Conservation (phyloP, 352 stramenopile genomes). For the Phytophthora sp. region DNA sequence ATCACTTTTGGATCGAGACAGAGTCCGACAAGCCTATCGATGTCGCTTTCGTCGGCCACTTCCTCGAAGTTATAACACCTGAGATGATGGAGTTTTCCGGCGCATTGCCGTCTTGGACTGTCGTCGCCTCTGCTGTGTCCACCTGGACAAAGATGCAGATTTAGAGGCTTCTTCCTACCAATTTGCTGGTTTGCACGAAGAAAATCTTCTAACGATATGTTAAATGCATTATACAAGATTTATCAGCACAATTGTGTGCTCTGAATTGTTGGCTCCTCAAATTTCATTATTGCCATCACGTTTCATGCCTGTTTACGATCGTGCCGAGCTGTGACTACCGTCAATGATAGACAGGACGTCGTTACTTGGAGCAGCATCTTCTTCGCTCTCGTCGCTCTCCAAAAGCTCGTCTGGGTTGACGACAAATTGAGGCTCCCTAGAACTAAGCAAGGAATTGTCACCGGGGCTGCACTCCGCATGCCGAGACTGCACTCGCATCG, state of each 20-base stretch:
- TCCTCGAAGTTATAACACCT: slow-evolving; percentile 56
- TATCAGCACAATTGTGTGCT: slow-evolving; percentile 5
- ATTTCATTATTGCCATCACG: background rate
- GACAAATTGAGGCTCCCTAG: slow-evolving; percentile 25
- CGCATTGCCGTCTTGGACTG: slow-evolving; percentile 57
- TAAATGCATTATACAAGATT: background rate
- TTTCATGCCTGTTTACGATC: background rate
- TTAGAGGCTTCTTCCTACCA: slow-evolving; percentile 31
- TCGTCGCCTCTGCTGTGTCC: slow-evolving; percentile 52
- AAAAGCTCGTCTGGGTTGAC: slow-evolving; percentile 39
- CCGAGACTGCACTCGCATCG: slow-evolving; percentile 19
- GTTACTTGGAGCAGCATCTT: slow-evolving; percentile 14
- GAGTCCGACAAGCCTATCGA: slow-evolving; percentile 55
- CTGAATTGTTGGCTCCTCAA: background rate
- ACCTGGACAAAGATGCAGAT: slow-evolving; percentile 68
- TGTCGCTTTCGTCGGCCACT: slow-evolving; percentile 71
- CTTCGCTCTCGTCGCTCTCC: slow-evolving; percentile 36
- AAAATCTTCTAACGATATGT: background rate
- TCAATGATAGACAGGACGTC: background rate
- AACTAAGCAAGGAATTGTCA: slow-evolving; percentile 17
- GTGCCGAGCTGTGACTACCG: background rate
- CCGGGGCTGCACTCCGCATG: slow-evolving; percentile 15
- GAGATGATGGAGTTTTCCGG: slow-evolving; percentile 53
- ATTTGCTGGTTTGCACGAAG: too few relatives aligned
- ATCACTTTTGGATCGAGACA: slow-evolving; percentile 84